These are phyloP conservation scores for Globisporangium parvum DNA, from an alignment of 352 stramenopile species.

Conservation along the genomic window DNA sequence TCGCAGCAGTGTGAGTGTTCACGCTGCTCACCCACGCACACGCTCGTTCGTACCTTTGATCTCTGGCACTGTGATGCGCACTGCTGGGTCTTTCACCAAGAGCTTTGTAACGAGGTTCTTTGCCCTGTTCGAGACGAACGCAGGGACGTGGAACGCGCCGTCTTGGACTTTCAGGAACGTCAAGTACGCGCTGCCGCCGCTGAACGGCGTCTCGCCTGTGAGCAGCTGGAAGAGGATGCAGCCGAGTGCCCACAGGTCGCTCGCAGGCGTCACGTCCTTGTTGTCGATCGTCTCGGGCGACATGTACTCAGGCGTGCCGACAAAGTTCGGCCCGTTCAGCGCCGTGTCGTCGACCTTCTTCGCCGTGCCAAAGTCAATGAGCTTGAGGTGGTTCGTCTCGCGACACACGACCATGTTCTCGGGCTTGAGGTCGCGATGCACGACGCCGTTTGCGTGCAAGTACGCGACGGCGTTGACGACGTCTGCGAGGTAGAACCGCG, in stretches of 20 bases:
- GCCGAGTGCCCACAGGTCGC: slow-evolving; percentile 73
- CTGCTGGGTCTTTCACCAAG: slow-evolving; percentile 35
- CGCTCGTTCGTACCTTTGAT: slow-evolving; percentile 53
- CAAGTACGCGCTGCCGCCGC: slow-evolving; percentile 69
- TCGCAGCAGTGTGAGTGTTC: neutral
- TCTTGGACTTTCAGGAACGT: slow-evolving; percentile 74
- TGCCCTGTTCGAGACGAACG: slow-evolving; percentile 55
- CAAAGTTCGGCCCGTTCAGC: slow-evolving; percentile 81
- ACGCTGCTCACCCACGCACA: neutral
- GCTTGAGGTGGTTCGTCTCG: slow-evolving; percentile 48
- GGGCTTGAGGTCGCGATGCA: slow-evolving; percentile 93
- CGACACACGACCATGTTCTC: slow-evolving; percentile 93
- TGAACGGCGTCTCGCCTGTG: slow-evolving; percentile 75
- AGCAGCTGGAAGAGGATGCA: slow-evolving; percentile 77
- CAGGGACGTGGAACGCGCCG: slow-evolving; percentile 45
- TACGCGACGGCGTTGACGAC: slow-evolving; percentile 90
- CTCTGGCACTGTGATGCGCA: slow-evolving; percentile 31
- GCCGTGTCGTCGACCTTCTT: slow-evolving; percentile 56
- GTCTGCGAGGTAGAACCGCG: slow-evolving; percentile 85
- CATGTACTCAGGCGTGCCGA: slow-evolving; percentile 89
- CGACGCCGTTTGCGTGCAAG: slow-evolving; percentile 88
- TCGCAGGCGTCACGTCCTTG: slow-evolving; percentile 49
- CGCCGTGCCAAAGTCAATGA: slow-evolving; percentile 84
- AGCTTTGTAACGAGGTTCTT: slow-evolving; percentile 58
- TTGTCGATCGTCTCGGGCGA: slow-evolving; percentile 82